Conservation (phyloP, 1,284 basidiomycete species). For the Fomitopsis betulina region DNA sequence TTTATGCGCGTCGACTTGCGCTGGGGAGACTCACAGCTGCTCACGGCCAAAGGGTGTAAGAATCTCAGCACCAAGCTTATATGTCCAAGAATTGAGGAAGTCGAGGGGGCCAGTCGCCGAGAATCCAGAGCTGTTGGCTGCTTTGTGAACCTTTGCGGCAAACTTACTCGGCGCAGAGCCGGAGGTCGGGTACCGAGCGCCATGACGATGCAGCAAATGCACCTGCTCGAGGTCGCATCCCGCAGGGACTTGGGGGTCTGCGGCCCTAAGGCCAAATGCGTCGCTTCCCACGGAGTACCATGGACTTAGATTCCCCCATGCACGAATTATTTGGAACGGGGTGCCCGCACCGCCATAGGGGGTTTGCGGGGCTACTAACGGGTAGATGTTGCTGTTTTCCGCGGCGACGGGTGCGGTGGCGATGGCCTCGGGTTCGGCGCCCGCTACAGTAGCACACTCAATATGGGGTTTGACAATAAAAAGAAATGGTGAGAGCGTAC, state of each 20-base stretch:
- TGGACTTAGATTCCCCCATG: slow-evolving; percentile 57
- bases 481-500: slow-evolving; percentile 9
- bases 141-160: slow-evolving; percentile 34
- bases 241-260: slow-evolving; percentile 45
- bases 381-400: slow-evolving; percentile 18
- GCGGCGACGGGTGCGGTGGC: slow-evolving; percentile 23
- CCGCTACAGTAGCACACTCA: slow-evolving; percentile 14
- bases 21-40: slow-evolving; percentile 36
- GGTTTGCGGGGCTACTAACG: slow-evolving; percentile 16
- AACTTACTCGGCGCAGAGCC: slow-evolving; percentile 35
- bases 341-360: slow-evolving; percentile 8
- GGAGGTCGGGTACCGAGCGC: slow-evolving; percentile 47
- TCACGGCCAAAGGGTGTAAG: slow-evolving; percentile 54
- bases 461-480: not conserved
- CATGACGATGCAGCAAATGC: slow-evolving; percentile 53
- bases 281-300: slow-evolving; percentile 46
- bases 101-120: slow-evolving; percentile 40
- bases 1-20: not conserved
- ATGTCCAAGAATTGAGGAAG: slow-evolving; percentile 53
- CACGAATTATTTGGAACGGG: slow-evolving; percentile 23
- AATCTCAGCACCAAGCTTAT: slow-evolving; percentile 52
- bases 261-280: slow-evolving; percentile 46
- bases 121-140: slow-evolving; percentile 30
- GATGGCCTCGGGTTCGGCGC: slow-evolving; percentile 24
- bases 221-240: slow-evolving; percentile 47